These are phyloP conservation scores for Leccinum boreale DNA, from an alignment of 768 basidiomycete genomes.

Conservation along the genomic window DNA sequence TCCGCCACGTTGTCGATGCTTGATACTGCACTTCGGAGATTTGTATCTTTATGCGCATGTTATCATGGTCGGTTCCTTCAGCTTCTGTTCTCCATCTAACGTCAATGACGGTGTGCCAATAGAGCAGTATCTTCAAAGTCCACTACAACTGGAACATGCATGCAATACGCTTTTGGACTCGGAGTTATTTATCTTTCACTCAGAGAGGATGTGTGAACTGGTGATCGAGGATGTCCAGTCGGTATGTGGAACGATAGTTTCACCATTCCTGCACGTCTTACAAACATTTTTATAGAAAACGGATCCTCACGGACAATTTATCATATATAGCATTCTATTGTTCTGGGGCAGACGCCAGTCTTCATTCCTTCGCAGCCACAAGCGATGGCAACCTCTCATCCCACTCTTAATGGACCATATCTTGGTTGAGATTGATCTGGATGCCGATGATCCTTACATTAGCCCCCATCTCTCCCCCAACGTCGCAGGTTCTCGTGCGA, in stretches of 20 bases:
- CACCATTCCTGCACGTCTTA: constrained; percentile 3
- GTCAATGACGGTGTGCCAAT: constrained; percentile 13
- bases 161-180: constrained; percentile 73
- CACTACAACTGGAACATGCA: constrained; percentile 81
- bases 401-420: constrained; percentile 85
- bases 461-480: constrained; percentile 33
- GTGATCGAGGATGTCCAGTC: constrained; percentile 64
- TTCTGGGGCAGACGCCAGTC: constrained; percentile 67
- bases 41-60: constrained; percentile 71
- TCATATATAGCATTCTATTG: constrained; percentile 75
- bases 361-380: constrained; percentile 72
- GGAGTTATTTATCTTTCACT: constrained; percentile 88
- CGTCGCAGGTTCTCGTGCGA: constrained; percentile 30
- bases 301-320: constrained; percentile 79
- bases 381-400: constrained; percentile 79
- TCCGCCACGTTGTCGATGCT: constrained; percentile 65
- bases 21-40: constrained; percentile 76
- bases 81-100: neutral
- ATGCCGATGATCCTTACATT: constrained; percentile 60
- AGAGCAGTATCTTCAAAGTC: constrained; percentile 86
- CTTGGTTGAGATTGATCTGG: constrained; percentile 75
- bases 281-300: constrained; percentile 52
- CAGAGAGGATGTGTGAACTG: constrained; percentile 86
- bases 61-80: constrained; percentile 70
- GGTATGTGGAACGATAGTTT: constrained; percentile 40